phyloP scores from a whole-genome alignment of 495 filamentous ascomycete genomes.

The Penicillium chermesinum region DNA sequence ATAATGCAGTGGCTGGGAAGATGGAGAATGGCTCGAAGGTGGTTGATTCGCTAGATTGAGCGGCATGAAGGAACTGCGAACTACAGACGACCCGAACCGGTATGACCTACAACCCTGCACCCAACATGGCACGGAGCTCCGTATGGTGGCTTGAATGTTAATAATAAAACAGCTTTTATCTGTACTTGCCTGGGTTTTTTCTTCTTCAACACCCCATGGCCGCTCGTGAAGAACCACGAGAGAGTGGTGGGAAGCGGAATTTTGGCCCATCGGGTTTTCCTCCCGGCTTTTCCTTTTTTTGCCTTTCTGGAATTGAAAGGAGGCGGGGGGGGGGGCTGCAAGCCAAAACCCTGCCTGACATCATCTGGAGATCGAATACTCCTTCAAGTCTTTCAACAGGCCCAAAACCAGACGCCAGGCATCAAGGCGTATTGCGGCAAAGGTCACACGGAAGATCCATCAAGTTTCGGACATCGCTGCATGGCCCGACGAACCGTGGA shows the following conservation, averaged over 20 bases:
- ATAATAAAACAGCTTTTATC: conserved; percentile 1
- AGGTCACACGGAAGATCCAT: conserved; percentile 24
- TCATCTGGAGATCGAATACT: conserved; percentile 15
- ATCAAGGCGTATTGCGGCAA: conserved; percentile 9
- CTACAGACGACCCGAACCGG: conserved; percentile 14
- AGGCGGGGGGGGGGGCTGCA: too few relatives aligned
- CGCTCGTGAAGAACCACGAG: too few relatives aligned
- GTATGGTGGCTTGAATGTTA: conserved; percentile 1
- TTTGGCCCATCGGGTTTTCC: background rate
- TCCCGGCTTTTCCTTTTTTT: too few relatives aligned
- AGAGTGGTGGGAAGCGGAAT: too few relatives aligned
- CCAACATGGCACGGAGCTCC: background rate
- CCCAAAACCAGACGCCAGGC: conserved; percentile 17
- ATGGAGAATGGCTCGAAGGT: conserved; percentile 14
- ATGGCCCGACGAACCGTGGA: conserved; percentile 27
- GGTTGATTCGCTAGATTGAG: conserved; percentile 17
- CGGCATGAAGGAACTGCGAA: conserved; percentile 7
- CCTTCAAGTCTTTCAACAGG: conserved; percentile 10
- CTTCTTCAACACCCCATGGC: background rate
- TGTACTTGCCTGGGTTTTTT: background rate
- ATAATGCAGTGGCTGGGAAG: conserved; percentile 38
- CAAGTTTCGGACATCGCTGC: conserved; percentile 37
- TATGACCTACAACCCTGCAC: conserved; percentile 13
- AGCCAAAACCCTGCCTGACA: conserved; percentile 21
- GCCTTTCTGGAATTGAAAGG: too few relatives aligned